phyloP scores from a whole-genome alignment of 176 grass and related monocot genomes.

The Poa annua region DNA sequence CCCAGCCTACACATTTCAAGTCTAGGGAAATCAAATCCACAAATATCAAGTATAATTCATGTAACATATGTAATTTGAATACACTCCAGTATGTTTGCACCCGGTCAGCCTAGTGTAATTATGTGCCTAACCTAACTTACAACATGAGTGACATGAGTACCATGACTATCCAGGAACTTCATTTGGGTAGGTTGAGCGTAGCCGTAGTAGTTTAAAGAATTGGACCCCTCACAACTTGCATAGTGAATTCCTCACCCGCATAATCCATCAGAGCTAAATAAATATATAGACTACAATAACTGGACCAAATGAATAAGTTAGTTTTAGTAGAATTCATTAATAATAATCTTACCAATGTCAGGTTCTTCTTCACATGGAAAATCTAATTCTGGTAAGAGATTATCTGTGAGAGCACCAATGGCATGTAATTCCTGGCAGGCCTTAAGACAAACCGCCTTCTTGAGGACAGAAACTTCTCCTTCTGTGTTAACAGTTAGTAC shows the following conservation, averaged over 20 bases:
- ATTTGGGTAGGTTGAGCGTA: slow-evolving; percentile 10
- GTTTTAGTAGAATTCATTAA: background rate
- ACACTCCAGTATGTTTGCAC: background rate
- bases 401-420: slow-evolving; percentile 64
- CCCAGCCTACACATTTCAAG: background rate
- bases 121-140: background rate
- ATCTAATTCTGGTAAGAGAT: slow-evolving; percentile 58
- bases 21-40: background rate
- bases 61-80: background rate
- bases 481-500: slow-evolving; percentile 47
- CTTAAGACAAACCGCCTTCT: slow-evolving; percentile 70
- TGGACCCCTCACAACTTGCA: background rate
- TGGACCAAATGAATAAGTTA: background rate
- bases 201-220: background rate
- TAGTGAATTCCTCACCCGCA: background rate
- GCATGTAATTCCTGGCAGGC: slow-evolving; percentile 71
- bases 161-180: slow-evolving; percentile 20
- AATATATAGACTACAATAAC: slow-evolving; percentile 4
- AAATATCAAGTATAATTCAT: slow-evolving; percentile 24
- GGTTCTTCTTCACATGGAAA: slow-evolving; percentile 56
- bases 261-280: slow-evolving; percentile 7
- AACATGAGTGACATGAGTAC: slow-evolving; percentile 15
- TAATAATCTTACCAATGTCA: slow-evolving; percentile 55
- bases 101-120: background rate
- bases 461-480: slow-evolving; percentile 48